Evolutionary conservation across 371 early-diverging fungal genomes (phyloP).

Genomic region (Mucor sp.): DNA sequence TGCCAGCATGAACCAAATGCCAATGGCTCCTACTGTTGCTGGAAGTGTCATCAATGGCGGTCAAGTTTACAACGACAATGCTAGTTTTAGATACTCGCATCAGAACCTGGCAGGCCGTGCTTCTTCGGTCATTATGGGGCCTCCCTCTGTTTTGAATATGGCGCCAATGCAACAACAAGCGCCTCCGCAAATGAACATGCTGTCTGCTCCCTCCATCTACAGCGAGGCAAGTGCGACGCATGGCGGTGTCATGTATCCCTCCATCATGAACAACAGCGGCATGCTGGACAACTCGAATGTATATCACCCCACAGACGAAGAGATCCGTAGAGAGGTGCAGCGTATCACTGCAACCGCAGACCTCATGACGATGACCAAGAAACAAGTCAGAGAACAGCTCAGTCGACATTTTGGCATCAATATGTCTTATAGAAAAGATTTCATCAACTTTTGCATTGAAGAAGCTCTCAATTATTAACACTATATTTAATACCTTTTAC

Average conservation of each 20-base stretch:
- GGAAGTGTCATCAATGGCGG: slow-evolving; percentile 6
- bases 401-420: slow-evolving; percentile 76
- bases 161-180: neutral
- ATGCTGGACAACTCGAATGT: slow-evolving; percentile 9
- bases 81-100: slow-evolving; percentile 29
- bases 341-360: slow-evolving; percentile 77
- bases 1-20: slow-evolving; percentile 20
- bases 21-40: neutral
- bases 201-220: slow-evolving; percentile 22
- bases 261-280: slow-evolving; percentile 1
- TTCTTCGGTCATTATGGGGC: slow-evolving; percentile 12
- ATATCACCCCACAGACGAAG: slow-evolving; percentile 70
- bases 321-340: slow-evolving; percentile 74
- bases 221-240: slow-evolving; percentile 20
- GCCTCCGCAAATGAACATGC: slow-evolving; percentile 1
- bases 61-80: slow-evolving; percentile 16
- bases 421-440: slow-evolving; percentile 74
- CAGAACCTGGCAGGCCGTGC: slow-evolving; percentile 21
- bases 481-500: neutral
- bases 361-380: slow-evolving; percentile 80
- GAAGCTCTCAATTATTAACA: slow-evolving; percentile 53
- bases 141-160: slow-evolving; percentile 11
- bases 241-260: neutral
- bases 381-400: slow-evolving; percentile 85
- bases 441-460: slow-evolving; percentile 87